Conservation (phyloP, 805 yeast species). For the Candida alai region DNA sequence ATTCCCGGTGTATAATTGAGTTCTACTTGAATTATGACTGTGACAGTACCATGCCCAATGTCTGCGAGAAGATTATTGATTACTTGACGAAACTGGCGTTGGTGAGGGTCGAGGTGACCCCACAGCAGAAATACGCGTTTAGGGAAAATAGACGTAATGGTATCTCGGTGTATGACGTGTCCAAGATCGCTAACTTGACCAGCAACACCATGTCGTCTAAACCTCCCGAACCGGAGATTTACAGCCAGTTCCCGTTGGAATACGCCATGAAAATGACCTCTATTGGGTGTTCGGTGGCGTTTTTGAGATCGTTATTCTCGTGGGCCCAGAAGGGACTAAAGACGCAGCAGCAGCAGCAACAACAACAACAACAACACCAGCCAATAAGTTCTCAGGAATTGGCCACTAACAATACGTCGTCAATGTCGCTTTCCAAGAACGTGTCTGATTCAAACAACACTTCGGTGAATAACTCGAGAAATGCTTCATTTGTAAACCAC, state of each 20-base stretch:
- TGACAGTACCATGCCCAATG: constrained; percentile 73
- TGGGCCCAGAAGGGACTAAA: constrained; percentile 72
- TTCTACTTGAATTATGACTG: constrained; percentile 95
- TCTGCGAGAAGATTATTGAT: constrained; percentile 80
- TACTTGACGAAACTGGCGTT: constrained; percentile 70
- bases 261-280: constrained; percentile 82
- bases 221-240: constrained; percentile 55
- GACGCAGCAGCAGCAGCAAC: no score
- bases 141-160: constrained; percentile 44
- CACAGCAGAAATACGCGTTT: constrained; percentile 55
- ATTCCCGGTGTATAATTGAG: constrained; percentile 88
- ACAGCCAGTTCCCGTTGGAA: constrained; percentile 62
- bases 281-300: constrained; percentile 74
- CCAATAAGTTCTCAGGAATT: background rate
- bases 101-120: constrained; percentile 67
- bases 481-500: constrained; percentile 15
- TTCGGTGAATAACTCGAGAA: constrained; percentile 25
- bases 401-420: constrained; percentile 11
- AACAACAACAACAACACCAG: no score
- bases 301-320: constrained; percentile 71
- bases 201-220: constrained; percentile 58
- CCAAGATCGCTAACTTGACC: constrained; percentile 72
- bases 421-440: constrained; percentile 17
- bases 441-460: constrained; percentile 29
- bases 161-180: constrained; percentile 68